Conservation (phyloP, 495 filamentous ascomycete genomes). For the Hypoxylon cercidicola region DNA sequence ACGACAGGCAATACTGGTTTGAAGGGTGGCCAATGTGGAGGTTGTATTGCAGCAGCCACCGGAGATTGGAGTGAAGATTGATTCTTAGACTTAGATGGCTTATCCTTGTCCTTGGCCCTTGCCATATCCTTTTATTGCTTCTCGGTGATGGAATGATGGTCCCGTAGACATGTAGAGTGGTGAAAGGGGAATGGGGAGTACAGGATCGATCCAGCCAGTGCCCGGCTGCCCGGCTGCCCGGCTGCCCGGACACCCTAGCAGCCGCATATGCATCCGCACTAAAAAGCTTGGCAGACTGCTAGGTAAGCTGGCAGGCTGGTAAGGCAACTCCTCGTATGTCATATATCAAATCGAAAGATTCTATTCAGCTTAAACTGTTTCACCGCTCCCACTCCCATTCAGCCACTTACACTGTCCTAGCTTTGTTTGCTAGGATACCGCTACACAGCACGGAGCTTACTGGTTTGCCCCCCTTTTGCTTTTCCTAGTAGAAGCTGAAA, state of each 20-base stretch:
- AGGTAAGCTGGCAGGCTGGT: no score
- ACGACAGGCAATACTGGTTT: slow-evolving; percentile 74
- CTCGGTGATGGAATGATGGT: no score
- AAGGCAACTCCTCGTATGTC: no score
- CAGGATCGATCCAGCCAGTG: no score
- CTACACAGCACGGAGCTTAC: no score
- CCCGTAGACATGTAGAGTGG: no score
- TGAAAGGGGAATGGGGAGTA: no score
- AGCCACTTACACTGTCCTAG: not conserved
- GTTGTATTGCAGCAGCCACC: slow-evolving; percentile 20
- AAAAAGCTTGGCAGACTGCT: not conserved
- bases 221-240: no score
- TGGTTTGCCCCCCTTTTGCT: not conserved
- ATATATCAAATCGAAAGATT: no score
- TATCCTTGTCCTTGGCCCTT: slow-evolving; percentile 26
- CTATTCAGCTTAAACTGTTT: no score
- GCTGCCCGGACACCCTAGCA: not conserved
- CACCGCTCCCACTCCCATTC: no score
- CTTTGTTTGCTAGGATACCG: no score
- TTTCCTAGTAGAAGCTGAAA: not conserved
- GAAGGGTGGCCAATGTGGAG: slow-evolving; percentile 81
- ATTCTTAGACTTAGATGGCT: slow-evolving; percentile 29
- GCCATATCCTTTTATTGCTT: not conserved
- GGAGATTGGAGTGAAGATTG: slow-evolving; percentile 25
- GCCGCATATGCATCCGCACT: slow-evolving; percentile 1